Conservation (phyloP, 2,329 filamentous ascomycete species). For the Chaetomium sp. region DNA sequence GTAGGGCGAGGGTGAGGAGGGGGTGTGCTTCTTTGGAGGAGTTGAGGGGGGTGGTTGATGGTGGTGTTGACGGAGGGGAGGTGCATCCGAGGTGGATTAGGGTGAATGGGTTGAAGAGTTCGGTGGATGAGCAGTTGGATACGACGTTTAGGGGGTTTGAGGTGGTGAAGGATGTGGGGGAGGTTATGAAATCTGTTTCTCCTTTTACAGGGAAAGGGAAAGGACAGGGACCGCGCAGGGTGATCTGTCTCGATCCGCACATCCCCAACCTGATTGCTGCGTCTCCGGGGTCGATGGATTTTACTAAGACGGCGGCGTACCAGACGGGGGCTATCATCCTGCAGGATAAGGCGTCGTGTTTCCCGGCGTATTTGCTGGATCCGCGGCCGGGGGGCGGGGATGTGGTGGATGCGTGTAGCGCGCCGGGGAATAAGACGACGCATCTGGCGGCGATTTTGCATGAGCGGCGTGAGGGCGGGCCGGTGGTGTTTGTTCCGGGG, state of each 20-base stretch:
- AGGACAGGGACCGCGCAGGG: constrained; percentile 28
- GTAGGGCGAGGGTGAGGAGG: constrained; percentile 66
- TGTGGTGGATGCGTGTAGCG: constrained; percentile 87
- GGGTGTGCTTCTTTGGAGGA: constrained; percentile 62
- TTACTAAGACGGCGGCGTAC: constrained; percentile 70
- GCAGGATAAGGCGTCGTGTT: constrained; percentile 96
- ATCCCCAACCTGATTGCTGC: constrained; percentile 80
- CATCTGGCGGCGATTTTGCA: constrained; percentile 74
- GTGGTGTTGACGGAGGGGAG: constrained; percentile 35
- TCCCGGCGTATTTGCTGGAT: constrained; percentile 83
- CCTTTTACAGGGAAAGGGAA: constrained; percentile 3
- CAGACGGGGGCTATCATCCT: constrained; percentile 72
- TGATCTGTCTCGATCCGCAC: constrained; percentile 68
- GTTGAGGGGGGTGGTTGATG: constrained; percentile 42
- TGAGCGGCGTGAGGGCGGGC: constrained; percentile 26
- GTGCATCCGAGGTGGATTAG: constrained; percentile 84
- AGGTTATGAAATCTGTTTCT: constrained; percentile 40
- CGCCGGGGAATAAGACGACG: constrained; percentile 96
- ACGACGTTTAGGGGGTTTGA: constrained; percentile 65
- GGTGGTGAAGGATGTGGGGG: constrained; percentile 47
- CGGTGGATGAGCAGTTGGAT: constrained; percentile 62
- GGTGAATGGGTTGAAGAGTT: constrained; percentile 72
- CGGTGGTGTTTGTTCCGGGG: constrained; percentile 15
- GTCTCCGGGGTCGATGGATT: constrained; percentile 57
- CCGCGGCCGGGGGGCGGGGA: constrained; percentile 61